Evolutionary conservation across 306 rosid species (phyloP), one percentile per base, ranked within the genome.

Genomic region (Astragalus membranaceus): DNA sequence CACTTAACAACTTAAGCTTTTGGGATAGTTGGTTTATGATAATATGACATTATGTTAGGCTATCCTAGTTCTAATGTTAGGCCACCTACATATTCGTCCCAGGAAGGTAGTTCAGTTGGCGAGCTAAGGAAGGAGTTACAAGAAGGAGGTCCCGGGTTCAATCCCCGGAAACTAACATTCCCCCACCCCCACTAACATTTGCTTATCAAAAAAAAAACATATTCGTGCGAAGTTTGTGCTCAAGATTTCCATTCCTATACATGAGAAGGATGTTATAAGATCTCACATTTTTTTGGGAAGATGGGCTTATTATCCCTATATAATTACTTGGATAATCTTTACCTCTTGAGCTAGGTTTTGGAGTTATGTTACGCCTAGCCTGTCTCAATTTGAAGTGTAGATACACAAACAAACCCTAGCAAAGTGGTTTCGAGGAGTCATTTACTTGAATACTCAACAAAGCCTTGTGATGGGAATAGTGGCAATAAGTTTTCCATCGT

Each of bases 401-500:
- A 56, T 46, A 20, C 23, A 20, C 1, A 56, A 55, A 57, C 54
- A 55, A 14, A 33, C 42, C 36, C 13, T 15, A 36, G 54, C 47
- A 52, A 51, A 64, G 47, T 33, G 17, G 44, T 35, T 51, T 50
- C 55, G 12, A 39, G 12, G 39, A 35, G 35, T 37, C 67, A 43
- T 54, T 43, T 55, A n/a, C 33, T 2, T 23, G 63, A 55, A 53
- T 26, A 55, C n/a, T 3, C 55, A 78, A 70, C 68, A 77, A 14
- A 23, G 43, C 48, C 42, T 51, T 0, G 37, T 43, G 47, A 75
- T 41, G 57, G 41, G 65, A 61, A 46, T 20, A 48, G 32, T 43
- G 30, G 15, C 32, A 64, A 41, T 7, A 20, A 33, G 56, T 17
- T 64, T 10, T 14, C 33, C 53, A 32, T 60, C 9, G 10, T 10